Evolutionary conservation across 352 stramenopile species (phyloP).

Genomic region (Phytophthora vignae): DNA sequence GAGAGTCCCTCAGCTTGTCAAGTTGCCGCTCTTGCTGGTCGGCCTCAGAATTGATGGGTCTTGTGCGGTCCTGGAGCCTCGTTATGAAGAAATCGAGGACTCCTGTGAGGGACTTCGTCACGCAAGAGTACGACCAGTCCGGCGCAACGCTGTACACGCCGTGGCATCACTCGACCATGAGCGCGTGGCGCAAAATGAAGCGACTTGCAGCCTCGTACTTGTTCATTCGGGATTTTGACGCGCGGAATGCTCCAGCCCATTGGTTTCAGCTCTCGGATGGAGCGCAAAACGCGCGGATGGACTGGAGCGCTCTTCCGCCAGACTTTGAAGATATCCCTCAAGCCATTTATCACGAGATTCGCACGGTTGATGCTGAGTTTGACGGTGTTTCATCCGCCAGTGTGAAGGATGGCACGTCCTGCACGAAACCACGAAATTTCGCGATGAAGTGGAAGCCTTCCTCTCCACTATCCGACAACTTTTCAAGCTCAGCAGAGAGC

Average conservation of each 20-base stretch:
- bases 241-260: background rate
- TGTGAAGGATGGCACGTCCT: background rate
- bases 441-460: background rate
- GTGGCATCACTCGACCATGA: slow-evolving; percentile 19
- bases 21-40: slow-evolving; percentile 26
- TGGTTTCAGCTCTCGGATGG: slow-evolving; percentile 30
- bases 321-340: slow-evolving; percentile 39
- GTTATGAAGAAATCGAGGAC: slow-evolving; percentile 16
- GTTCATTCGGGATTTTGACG: slow-evolving; percentile 31
- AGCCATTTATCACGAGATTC: slow-evolving; percentile 29
- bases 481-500: slow-evolving; percentile 1
- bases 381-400: background rate
- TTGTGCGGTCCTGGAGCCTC: slow-evolving; percentile 24
- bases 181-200: slow-evolving; percentile 36
- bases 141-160: slow-evolving; percentile 18
- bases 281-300: slow-evolving; percentile 11
- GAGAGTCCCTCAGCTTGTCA: background rate
- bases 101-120: slow-evolving; percentile 6
- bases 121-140: slow-evolving; percentile 11
- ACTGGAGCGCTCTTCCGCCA: slow-evolving; percentile 21
- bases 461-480: background rate
- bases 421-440: background rate
- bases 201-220: slow-evolving; percentile 26
- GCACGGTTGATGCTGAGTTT: slow-evolving; percentile 9
- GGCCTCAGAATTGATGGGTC: slow-evolving; percentile 1